Percentiles rank a stretch among this genome's conserved stretches.
These are phyloP conservation scores for Lodderomyces margitis DNA, from an alignment of 1,139 yeast genomes.

Conservation along the genomic window DNA sequence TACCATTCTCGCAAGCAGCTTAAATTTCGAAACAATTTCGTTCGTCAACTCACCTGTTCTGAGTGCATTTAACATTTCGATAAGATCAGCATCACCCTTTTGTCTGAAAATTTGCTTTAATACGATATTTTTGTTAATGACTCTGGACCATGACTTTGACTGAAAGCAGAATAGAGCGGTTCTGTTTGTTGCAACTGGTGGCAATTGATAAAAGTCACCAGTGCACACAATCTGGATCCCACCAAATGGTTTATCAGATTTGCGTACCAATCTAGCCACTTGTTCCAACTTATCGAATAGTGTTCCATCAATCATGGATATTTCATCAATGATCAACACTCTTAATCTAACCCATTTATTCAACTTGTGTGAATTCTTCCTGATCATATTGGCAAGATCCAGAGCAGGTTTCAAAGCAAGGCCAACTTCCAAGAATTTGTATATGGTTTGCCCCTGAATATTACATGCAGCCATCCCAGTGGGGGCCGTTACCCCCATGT, in stretches of 20 bases:
- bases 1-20: slow-evolving; percentile 50
- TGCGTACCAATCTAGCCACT: slow-evolving; percentile 54
- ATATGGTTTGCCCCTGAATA: slow-evolving; percentile 81
- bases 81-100: slow-evolving; percentile 62
- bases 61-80: slow-evolving; percentile 71
- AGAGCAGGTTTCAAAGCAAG: slow-evolving; percentile 55
- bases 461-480: slow-evolving; percentile 91
- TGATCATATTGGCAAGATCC: slow-evolving; percentile 44
- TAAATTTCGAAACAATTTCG: slow-evolving; percentile 44
- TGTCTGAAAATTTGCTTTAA: slow-evolving; percentile 71
- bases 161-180: slow-evolving; percentile 55
- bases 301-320: slow-evolving; percentile 76
- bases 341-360: slow-evolving; percentile 60
- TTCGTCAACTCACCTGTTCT: slow-evolving; percentile 62
- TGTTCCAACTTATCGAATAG: slow-evolving; percentile 63
- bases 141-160: slow-evolving; percentile 52
- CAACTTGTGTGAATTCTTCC: slow-evolving; percentile 39
- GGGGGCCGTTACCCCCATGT: slow-evolving; percentile 83
- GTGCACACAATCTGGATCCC: slow-evolving; percentile 77
- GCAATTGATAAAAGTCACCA: slow-evolving; percentile 85
- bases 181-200: slow-evolving; percentile 62
- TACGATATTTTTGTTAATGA: slow-evolving; percentile 54
- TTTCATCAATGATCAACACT: slow-evolving; percentile 74
- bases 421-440: slow-evolving; percentile 77
- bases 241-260: slow-evolving; percentile 60